Base-by-base conservation (phyloP, 1,284 basidiomycete genomes). In the Microbotryum violaceum region DNA sequence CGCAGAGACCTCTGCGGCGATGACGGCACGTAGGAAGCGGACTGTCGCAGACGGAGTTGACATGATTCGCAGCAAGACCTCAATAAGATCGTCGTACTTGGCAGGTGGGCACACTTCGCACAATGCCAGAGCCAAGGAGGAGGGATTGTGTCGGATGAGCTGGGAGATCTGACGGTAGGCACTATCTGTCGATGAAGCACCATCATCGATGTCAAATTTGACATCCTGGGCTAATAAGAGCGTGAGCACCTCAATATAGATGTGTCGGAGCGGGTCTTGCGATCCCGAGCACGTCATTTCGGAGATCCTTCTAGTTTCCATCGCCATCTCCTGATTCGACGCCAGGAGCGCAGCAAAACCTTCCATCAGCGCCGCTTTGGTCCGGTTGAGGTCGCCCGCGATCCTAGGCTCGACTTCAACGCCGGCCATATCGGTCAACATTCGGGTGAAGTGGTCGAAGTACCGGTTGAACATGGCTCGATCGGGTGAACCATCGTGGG, bases 51-150 rank as follows among this genome's bases (percentile, higher is more conserved):
- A 79, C 21, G 86, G 83, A 4, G 85, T 85, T 72, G 93, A 87
- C 73, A 91, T 91, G 23, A 91, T 78, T 66, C 92, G 89, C 70
- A 94, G 81, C 56, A 96, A 77, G n/a, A 93, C 84, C 2, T 85
- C 67, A 1, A 73, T 84, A 50, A 92, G 85, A 78, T 92, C 85
- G 65, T 92, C 90, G 8, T 88, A 83, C 70, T 92, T 89, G 21
- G 75, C 74, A 18, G 85, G 78, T 6, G 89, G 87, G 70, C 89
- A 91, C 1, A 85, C 82, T 73, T 93, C 89, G 72, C 89, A 89
- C 53, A 93, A 86, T 1, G 90, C 89, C 69, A 91, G 76, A 2
- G 88, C 89, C 53, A 94, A 81, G 10, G 60, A 74, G 64, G 72
- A 76, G 74, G 62, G 70, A 45, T 49, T 64, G 49, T 29, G 50